Percentiles rank a stretch among this genome's conserved stretches.
phyloP scores from a whole-genome alignment of 768 basidiomycete species.

The Pleurotus pulmonarius region DNA sequence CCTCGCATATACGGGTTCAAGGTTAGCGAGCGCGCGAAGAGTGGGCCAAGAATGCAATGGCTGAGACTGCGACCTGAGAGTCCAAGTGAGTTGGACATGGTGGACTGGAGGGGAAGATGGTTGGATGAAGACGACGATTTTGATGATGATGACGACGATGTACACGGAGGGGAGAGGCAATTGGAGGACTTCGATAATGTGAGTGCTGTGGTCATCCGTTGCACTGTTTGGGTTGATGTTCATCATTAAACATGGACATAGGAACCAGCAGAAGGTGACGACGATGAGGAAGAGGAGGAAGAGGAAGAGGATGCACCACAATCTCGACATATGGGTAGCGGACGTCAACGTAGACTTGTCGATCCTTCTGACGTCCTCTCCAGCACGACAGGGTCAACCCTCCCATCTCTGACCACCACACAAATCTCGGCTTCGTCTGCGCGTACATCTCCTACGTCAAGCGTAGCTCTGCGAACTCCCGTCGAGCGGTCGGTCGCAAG shows the following conservation, averaged over 20 bases:
- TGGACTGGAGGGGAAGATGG: constrained; percentile 92
- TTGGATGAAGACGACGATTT: constrained; percentile 59
- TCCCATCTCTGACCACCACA: constrained; percentile 26
- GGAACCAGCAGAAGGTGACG: constrained; percentile 49
- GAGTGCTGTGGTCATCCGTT: constrained; percentile 15
- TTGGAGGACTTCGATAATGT: constrained; percentile 90
- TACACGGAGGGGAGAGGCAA: constrained; percentile 65
- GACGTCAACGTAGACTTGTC: not conserved
- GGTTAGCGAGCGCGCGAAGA: constrained; percentile 92
- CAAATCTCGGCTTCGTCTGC: constrained; percentile 34
- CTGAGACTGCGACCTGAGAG: constrained; percentile 81
- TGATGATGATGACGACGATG: constrained; percentile 68
- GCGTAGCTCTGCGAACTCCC: constrained; percentile 41
- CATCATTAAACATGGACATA: constrained; percentile 13
- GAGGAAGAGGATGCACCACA: constrained; percentile 52
- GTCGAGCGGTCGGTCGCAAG: constrained; percentile 31
- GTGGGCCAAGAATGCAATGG: constrained; percentile 97
- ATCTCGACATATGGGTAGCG: constrained; percentile 13
- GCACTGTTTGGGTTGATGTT: too few species aligned
- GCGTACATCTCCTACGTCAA: constrained; percentile 50
- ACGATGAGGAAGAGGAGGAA: constrained; percentile 60
- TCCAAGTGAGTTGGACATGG: constrained; percentile 75
- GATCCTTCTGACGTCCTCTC: not conserved
- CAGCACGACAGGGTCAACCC: not conserved
- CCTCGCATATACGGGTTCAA: constrained; percentile 97